These are phyloP conservation scores for Larix kaempferi DNA, from an alignment of 75 land plant genomes.

Conservation along the genomic window DNA sequence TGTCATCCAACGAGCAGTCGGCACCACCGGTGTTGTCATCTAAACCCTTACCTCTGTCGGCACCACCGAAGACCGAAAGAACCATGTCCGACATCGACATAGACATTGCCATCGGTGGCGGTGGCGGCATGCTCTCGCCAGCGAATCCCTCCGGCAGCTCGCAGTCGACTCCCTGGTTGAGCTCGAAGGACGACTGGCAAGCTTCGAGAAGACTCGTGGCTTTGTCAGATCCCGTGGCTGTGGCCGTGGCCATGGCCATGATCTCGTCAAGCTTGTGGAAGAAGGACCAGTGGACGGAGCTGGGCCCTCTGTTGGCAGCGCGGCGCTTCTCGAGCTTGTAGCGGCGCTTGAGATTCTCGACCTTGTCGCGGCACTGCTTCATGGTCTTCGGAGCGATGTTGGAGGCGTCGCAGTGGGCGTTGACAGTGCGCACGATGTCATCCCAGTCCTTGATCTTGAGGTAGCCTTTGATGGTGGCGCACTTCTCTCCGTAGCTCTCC, in stretches of 20 bases:
- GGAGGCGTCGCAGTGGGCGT: slow-evolving; percentile 22
- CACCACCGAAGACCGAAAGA: neutral
- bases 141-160: slow-evolving; percentile 8
- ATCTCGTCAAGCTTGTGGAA: slow-evolving; percentile 19
- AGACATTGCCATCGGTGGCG: neutral
- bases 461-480: slow-evolving; percentile 13
- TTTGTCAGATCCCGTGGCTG: neutral
- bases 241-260: slow-evolving; percentile 11
- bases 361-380: slow-evolving; percentile 40
- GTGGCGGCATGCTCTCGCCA: neutral
- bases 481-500: slow-evolving; percentile 15
- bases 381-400: slow-evolving; percentile 19
- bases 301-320: neutral
- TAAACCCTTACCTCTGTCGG: neutral
- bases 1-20: slow-evolving; percentile 3
- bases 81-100: slow-evolving; percentile 6
- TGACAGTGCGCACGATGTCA: slow-evolving; percentile 24
- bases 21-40: neutral
- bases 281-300: slow-evolving; percentile 13
- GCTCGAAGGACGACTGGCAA: neutral
- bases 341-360: slow-evolving; percentile 37
- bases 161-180: neutral
- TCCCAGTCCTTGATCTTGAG: slow-evolving; percentile 38
- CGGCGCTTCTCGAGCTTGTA: slow-evolving; percentile 22
- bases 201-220: neutral